Evolutionary conservation across 2,329 filamentous ascomycete species (phyloP).

Genomic region (Pleoardoris graminearum): DNA sequence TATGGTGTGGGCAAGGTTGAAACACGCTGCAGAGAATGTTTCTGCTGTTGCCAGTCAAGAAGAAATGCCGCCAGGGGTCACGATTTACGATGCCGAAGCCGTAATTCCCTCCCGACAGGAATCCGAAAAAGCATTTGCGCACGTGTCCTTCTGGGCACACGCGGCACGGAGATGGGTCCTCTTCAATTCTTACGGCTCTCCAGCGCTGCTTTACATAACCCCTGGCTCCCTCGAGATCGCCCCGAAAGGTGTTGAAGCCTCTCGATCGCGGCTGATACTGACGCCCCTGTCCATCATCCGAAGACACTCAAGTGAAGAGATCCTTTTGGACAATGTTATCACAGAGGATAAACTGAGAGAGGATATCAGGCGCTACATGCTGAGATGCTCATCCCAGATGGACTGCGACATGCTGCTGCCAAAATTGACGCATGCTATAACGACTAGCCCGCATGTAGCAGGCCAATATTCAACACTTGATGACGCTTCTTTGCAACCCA

Average conservation of each 20-base stretch:
- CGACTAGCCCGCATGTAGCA: not conserved
- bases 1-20: not conserved
- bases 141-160: not conserved
- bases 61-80: not conserved
- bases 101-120: not conserved
- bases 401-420: slow-evolving; percentile 12
- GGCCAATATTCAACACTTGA: not conserved
- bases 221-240: not conserved
- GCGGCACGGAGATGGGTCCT: not conserved
- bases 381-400: slow-evolving; percentile 7
- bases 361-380: slow-evolving; percentile 5
- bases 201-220: not conserved
- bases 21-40: not conserved
- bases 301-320: not conserved
- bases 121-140: not conserved
- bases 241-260: not conserved
- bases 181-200: not conserved
- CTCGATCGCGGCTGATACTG: not conserved
- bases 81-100: not conserved
- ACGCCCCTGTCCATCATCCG: not conserved
- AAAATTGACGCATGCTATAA: slow-evolving; percentile 7
- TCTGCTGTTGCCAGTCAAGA: not conserved
- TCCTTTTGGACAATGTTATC: slow-evolving; percentile 6
- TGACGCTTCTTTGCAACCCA: not conserved
- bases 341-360: slow-evolving; percentile 2